These are phyloP conservation scores for Elaeis oleifera DNA, from an alignment of 202 grass and related monocot species.

Conservation along the genomic window DNA sequence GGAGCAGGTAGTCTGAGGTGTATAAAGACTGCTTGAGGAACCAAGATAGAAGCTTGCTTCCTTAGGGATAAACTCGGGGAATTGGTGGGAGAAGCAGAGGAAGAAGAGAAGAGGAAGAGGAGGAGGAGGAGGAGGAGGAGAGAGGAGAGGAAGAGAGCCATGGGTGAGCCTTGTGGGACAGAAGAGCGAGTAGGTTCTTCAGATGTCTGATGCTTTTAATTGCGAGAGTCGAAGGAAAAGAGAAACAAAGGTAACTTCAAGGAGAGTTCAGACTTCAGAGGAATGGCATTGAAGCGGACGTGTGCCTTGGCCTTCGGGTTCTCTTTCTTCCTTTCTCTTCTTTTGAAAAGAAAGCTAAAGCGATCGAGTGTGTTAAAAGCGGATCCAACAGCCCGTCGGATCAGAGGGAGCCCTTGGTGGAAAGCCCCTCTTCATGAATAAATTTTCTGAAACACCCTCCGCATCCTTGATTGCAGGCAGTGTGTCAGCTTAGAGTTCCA, in stretches of 20 bases:
- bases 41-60: constrained; percentile 44
- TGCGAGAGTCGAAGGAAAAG: constrained; percentile 4
- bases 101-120: constrained; percentile 3
- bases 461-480: too few species aligned
- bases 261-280: background rate
- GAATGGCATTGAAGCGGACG: background rate
- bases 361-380: constrained; percentile 30
- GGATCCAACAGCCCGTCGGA: background rate
- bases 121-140: constrained; percentile 11
- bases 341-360: constrained; percentile 42
- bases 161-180: constrained; percentile 21
- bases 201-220: background rate
- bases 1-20: constrained; percentile 24
- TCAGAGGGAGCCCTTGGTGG: background rate
- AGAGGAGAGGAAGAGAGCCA: constrained; percentile 9
- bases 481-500: too few species aligned
- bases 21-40: constrained; percentile 48
- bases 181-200: background rate
- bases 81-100: background rate
- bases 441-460: background rate
- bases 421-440: constrained; percentile 10
- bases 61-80: background rate
- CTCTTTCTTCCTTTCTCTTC: constrained; percentile 16
- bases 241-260: background rate
- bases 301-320: constrained; percentile 2